phyloP scores from a whole-genome alignment of 2,329 filamentous ascomycete species.

The Akanthomyces uredinophilus region DNA sequence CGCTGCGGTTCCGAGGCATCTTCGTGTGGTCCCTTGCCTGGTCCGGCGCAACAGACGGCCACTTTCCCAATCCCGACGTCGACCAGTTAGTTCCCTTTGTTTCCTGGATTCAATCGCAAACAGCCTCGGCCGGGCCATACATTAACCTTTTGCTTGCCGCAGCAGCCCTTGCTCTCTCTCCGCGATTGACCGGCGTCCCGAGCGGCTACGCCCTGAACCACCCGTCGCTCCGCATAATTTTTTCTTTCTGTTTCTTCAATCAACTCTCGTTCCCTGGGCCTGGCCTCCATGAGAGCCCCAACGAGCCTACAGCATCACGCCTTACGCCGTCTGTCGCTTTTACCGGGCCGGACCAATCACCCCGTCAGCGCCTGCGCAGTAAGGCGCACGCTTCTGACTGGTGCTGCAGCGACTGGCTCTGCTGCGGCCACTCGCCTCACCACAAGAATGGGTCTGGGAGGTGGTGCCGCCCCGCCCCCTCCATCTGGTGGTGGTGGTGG shows the following conservation, averaged over 20 bases:
- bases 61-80: not conserved
- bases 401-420: conserved; percentile 10
- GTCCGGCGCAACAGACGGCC: not conserved
- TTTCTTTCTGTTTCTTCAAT: too few relatives aligned
- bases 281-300: not conserved
- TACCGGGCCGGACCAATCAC: conserved; percentile 7
- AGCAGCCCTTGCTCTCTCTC: not conserved
- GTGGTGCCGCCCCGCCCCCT: conserved; percentile 33
- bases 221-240: not conserved
- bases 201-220: not conserved
- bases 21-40: not conserved
- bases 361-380: not conserved
- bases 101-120: not conserved
- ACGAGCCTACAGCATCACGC: conserved; percentile 6
- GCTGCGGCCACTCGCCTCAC: not conserved
- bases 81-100: not conserved
- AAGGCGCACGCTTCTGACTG: not conserved
- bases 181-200: conserved; percentile 2
- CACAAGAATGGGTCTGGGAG: conserved; percentile 23
- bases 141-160: not conserved
- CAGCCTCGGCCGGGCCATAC: not conserved
- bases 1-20: not conserved
- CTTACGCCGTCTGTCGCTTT: conserved; percentile 1
- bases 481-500: conserved; percentile 21
- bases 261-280: not conserved